phyloP scores from a whole-genome alignment of 2,329 filamentous ascomycete genomes.

The Alternaria sp. region DNA sequence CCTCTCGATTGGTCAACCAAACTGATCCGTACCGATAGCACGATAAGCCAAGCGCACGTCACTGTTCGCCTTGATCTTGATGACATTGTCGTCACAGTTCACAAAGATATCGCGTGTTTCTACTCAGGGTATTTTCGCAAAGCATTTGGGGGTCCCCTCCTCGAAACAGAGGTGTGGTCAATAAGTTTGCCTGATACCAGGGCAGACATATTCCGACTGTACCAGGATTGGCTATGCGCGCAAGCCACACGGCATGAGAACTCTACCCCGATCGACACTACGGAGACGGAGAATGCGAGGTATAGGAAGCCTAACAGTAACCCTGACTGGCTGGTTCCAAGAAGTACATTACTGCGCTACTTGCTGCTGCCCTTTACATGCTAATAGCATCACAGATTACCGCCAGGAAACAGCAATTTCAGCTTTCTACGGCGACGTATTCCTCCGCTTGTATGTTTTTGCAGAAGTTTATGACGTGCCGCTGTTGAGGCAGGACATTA shows the following conservation, averaged over 20 bases:
- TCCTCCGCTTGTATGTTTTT: neutral
- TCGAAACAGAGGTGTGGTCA: neutral
- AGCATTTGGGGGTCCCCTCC: neutral
- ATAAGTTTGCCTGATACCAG: neutral
- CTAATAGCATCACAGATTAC: neutral
- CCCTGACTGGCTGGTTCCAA: neutral
- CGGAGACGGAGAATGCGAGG: neutral
- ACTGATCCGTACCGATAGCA: neutral
- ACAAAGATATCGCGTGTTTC: slow-evolving; percentile 1
- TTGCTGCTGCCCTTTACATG: neutral
- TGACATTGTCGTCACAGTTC: neutral
- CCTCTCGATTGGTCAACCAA: neutral
- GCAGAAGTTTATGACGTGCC: neutral
- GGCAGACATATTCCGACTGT: neutral
- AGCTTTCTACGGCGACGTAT: neutral
- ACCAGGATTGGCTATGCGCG: neutral
- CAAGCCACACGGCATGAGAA: neutral
- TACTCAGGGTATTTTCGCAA: neutral
- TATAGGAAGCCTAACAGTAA: neutral
- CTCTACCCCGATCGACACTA: neutral
- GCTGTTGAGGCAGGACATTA: neutral
- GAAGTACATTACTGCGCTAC: neutral
- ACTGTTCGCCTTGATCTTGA: neutral
- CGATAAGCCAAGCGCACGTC: neutral
- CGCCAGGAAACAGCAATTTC: neutral